Conservation (phyloP, 306 rosid species). For the Cucurbita argyrosperma region DNA sequence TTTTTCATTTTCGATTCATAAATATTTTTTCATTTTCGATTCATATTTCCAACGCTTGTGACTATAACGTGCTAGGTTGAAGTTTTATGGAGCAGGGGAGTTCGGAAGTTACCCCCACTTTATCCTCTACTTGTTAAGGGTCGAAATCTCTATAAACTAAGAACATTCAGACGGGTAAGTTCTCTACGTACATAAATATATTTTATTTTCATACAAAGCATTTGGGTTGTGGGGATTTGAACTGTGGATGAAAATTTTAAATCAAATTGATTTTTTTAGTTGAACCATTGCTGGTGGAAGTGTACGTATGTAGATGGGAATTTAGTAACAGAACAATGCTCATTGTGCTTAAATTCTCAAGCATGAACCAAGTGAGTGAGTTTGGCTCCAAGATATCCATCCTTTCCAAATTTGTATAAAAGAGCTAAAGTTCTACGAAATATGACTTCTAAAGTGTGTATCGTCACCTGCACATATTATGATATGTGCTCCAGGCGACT, state of each 20-base stretch:
- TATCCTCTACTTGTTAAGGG: constrained; percentile 73
- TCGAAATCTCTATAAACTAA: constrained; percentile 61
- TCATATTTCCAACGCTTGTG: constrained; percentile 1
- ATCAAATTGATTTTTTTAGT: neutral
- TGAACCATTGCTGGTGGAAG: neutral
- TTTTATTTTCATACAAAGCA: neutral
- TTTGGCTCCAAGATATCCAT: neutral
- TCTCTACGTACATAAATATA: neutral
- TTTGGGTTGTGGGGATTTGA: neutral
- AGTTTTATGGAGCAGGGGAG: constrained; percentile 69
- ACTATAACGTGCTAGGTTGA: constrained; percentile 37
- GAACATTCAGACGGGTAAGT: constrained; percentile 60
- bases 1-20: neutral
- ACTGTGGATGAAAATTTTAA: neutral
- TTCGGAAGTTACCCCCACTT: constrained; percentile 36
- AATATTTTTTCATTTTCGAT: neutral
- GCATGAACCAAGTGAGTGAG: neutral
- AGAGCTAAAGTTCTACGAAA: neutral
- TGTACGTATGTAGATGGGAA: neutral
- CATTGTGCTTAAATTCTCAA: neutral
- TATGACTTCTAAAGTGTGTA: neutral
- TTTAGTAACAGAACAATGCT: neutral
- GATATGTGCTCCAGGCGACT: too few relatives aligned
- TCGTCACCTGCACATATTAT: too few relatives aligned
- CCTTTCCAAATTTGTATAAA: neutral